phyloP scores from a whole-genome alignment of 768 basidiomycete species.

The Leccinum variicolor region DNA sequence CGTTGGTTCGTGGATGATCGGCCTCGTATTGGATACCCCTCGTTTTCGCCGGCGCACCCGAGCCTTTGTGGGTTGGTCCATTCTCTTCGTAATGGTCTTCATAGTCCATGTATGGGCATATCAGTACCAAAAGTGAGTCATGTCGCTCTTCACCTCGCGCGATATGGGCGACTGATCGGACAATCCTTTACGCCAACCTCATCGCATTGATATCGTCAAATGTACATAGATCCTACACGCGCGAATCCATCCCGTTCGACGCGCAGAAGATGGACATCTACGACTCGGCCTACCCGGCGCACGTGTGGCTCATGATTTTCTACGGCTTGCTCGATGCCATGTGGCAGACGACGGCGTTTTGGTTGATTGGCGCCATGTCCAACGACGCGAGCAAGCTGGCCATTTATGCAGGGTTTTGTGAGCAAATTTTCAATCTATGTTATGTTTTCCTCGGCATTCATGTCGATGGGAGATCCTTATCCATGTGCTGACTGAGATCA shows the following conservation, averaged over 20 bases:
- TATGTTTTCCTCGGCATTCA: not conserved
- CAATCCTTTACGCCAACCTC: not conserved
- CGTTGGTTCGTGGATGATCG: slow-evolving; percentile 68
- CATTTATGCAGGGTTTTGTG: slow-evolving; percentile 79
- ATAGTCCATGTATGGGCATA: slow-evolving; percentile 73
- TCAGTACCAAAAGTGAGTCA: slow-evolving; percentile 65
- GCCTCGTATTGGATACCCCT: slow-evolving; percentile 60
- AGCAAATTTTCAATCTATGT: slow-evolving; percentile 19
- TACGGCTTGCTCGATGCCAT: slow-evolving; percentile 76
- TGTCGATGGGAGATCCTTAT: not conserved
- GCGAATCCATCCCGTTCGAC: slow-evolving; percentile 38
- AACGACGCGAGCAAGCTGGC: slow-evolving; percentile 80
- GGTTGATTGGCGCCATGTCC: slow-evolving; percentile 84
- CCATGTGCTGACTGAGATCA: slow-evolving; percentile 8
- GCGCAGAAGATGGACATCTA: slow-evolving; percentile 55
- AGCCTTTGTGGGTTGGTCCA: slow-evolving; percentile 65
- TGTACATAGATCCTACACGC: slow-evolving; percentile 51
- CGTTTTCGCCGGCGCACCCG: slow-evolving; percentile 59
- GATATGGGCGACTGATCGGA: not conserved
- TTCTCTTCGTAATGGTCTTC: slow-evolving; percentile 63
- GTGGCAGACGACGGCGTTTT: slow-evolving; percentile 84
- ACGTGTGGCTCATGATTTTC: slow-evolving; percentile 63
- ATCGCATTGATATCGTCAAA: not conserved
- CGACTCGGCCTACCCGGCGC: slow-evolving; percentile 51
- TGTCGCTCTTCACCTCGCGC: not conserved